Evolutionary conservation across 352 stramenopile genomes (phyloP), one percentile per base, ranked within the genome.

Genomic region (Phytopythium aichiense): DNA sequence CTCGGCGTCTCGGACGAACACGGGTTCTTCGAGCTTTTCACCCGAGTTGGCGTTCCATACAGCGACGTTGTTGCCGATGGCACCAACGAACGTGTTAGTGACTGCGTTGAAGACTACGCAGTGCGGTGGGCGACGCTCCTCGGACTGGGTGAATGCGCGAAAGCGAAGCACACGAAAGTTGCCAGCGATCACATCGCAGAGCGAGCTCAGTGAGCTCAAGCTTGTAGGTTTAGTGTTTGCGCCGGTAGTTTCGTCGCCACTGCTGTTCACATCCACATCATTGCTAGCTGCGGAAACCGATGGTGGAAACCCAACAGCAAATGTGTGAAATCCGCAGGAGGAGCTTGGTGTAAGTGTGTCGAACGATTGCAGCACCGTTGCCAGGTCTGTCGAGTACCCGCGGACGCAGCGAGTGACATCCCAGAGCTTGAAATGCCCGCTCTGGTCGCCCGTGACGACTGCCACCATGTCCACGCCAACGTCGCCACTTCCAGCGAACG

Each of bases 371-470:
- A 86, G 49, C 49, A 77, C 60, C 0, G 55, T 49, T 7, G 65
- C 63, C 9, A 82, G 43, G 35, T 67, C 78, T 7, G 72, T 69
- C 58, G 63, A 72, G n/a, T 68, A 72, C 20, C 73, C 65, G 20
- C 73, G 75, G 12, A 82, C 66, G 33, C 77, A 88, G 4, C 74
- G 72, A 12, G 71, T 79, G 63, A 96, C 66, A 22, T 93, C 79
- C 87, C 87, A 96, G 28, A 93, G 66, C 56, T 87, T 86, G 57
- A 94, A 91, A 56, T 92, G 76, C 0, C 84, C 87, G 15, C 65
- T 74, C 45, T 81, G 73, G 54, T 96, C 87, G 4, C 84, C 81
- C 37, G 83, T 94, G 9, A 93, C 78, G 46, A 66, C 63, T 37
- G 28, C 46, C 7, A 52, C 46, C 23, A 52, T 25, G 6, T 16